A percentile compares a stretch with the other conserved stretches of the same genome.
Evolutionary conservation across 1,284 basidiomycete genomes (phyloP).

Genomic region (Ceratobasidium sp.): DNA sequence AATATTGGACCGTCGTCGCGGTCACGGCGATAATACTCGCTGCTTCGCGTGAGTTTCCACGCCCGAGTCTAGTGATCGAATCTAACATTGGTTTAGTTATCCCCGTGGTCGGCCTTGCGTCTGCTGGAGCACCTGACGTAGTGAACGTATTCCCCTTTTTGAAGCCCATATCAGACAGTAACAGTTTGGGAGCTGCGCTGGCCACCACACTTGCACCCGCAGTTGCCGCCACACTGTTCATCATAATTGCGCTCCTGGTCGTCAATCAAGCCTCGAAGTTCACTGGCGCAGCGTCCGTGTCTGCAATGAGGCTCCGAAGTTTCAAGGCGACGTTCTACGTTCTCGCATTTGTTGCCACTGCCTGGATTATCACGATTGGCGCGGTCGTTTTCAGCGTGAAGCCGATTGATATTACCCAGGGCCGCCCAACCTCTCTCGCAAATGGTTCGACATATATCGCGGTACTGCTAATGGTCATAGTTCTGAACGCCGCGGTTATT

Average conservation of each 20-base stretch:
- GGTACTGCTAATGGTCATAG: conserved; percentile 70
- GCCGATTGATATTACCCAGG: conserved; percentile 62
- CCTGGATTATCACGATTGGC: conserved; percentile 76
- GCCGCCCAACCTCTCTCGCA: conserved; percentile 63
- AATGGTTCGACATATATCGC: conserved; percentile 80
- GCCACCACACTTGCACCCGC: conserved; percentile 77
- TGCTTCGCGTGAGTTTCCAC: conserved; percentile 68
- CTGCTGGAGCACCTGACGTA: conserved; percentile 77
- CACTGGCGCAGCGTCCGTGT: conserved; percentile 72
- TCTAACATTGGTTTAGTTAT: conserved; percentile 65
- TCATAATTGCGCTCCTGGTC: conserved; percentile 66
- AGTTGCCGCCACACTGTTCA: conserved; percentile 70
- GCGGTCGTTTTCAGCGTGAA: conserved; percentile 75
- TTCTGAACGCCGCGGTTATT: conserved; percentile 77
- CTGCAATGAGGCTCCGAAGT: conserved; percentile 68
- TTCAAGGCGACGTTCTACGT: conserved; percentile 79
- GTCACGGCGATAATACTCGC: conserved; percentile 68
- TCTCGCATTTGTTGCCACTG: conserved; percentile 66
- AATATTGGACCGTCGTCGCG: conserved; percentile 70
- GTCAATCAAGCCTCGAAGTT: conserved; percentile 68
- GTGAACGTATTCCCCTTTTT: conserved; percentile 78
- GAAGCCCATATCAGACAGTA: conserved; percentile 63
- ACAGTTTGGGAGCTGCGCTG: conserved; percentile 70
- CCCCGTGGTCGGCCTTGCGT: conserved; percentile 74
- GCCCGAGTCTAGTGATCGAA: not conserved